These are phyloP conservation scores for Acacia melanoxylon DNA, from an alignment of 306 rosid genomes.

Conservation along the genomic window DNA sequence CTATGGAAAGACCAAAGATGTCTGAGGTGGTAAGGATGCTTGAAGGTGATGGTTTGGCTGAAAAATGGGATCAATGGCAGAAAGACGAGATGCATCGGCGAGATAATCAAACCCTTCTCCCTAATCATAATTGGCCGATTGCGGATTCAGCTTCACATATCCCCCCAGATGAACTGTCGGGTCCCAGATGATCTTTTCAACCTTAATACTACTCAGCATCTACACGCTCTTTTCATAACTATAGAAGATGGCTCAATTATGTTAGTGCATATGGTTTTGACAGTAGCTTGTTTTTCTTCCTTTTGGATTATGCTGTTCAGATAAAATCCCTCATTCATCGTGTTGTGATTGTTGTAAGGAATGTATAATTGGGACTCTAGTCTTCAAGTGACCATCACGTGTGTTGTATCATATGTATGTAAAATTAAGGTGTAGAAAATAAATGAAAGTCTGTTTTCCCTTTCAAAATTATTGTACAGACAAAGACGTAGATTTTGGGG, in stretches of 20 bases:
- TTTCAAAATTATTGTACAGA: background rate
- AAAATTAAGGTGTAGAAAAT: background rate
- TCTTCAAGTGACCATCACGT: background rate
- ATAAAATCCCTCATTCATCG: background rate
- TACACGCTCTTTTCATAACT: background rate
- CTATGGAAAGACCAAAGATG: constrained; percentile 71
- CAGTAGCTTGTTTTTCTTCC: background rate
- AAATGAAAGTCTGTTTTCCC: background rate
- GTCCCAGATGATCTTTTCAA: constrained; percentile 56
- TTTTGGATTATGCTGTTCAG: background rate
- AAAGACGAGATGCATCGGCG: constrained; percentile 52
- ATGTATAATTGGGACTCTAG: constrained; percentile 10
- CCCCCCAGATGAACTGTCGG: constrained; percentile 56
- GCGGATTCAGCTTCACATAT: constrained; percentile 53
- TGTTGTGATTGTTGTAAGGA: constrained; percentile 2
- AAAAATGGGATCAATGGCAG: constrained; percentile 75
- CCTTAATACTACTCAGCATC: background rate
- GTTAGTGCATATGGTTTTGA: constrained; percentile 38
- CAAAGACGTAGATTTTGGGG: background rate
- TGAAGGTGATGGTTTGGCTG: constrained; percentile 71
- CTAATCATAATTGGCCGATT: constrained; percentile 34
- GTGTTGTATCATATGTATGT: background rate
- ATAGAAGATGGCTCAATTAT: background rate
- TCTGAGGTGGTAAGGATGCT: constrained; percentile 79
- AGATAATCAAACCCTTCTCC: constrained; percentile 40